A percentile compares a stretch with the other conserved stretches of the same genome.
Conservation (phyloP, 306 rosid genomes). For the Cercis canadensis region DNA sequence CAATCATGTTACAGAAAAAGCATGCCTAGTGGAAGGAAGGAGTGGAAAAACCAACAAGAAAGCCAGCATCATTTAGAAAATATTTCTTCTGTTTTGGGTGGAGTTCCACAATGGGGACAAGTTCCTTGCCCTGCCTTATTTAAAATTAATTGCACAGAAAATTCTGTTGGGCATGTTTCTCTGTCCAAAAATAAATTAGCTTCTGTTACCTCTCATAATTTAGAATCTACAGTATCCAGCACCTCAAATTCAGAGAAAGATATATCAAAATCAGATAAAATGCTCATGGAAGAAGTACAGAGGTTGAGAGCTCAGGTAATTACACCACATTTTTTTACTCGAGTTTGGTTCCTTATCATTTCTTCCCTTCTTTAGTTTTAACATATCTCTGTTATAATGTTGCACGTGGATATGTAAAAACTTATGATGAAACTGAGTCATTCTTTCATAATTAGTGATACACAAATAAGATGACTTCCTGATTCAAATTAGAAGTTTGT, state of each 20-base stretch:
- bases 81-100: constrained; percentile 43
- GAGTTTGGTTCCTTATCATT: not conserved
- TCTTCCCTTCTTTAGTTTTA: not conserved
- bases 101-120: constrained; percentile 76
- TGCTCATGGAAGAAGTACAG: constrained; percentile 66
- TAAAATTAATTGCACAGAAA: constrained; percentile 43
- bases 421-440: too few species aligned
- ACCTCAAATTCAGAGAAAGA: constrained; percentile 40
- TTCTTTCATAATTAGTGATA: too few species aligned
- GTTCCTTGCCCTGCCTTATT: constrained; percentile 66
- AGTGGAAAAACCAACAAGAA: constrained; percentile 53
- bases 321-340: not conserved
- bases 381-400: too few species aligned
- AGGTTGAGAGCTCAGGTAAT: constrained; percentile 72
- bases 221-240: constrained; percentile 36
- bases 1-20: constrained; percentile 62
- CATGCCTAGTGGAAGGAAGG: constrained; percentile 58
- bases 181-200: constrained; percentile 41
- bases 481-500: too few species aligned
- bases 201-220: constrained; percentile 31
- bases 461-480: too few species aligned
- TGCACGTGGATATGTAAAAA: too few species aligned
- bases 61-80: constrained; percentile 47
- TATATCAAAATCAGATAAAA: constrained; percentile 49
- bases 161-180: constrained; percentile 44